A percentile compares a stretch with the other conserved stretches of the same genome.
Evolutionary conservation across 805 yeast species (phyloP).

Genomic region (Metschnikowia proteae): DNA sequence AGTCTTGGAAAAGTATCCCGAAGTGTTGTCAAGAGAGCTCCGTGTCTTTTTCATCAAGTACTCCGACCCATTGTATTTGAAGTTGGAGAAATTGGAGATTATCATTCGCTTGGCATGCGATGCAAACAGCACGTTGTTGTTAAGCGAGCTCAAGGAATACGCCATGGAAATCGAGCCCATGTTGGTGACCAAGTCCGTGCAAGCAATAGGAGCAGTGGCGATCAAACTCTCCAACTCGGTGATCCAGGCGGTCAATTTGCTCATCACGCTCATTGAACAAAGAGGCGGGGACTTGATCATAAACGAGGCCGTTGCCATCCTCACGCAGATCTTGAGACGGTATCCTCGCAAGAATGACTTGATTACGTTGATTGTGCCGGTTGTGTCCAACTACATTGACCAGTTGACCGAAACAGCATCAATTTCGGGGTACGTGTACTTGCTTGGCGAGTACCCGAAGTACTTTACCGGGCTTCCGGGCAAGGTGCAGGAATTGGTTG

Average conservation of each 20-base stretch:
- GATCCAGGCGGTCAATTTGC: conserved; percentile 55
- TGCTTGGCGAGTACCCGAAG: conserved; percentile 66
- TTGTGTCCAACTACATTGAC: conserved; percentile 47
- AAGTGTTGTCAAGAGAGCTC: conserved; percentile 68
- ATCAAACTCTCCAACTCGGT: conserved; percentile 54
- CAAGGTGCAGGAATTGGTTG: conserved; percentile 45
- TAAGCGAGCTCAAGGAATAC: conserved; percentile 74
- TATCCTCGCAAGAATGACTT: conserved; percentile 52
- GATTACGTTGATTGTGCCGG: conserved; percentile 51
- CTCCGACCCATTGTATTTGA: conserved; percentile 76
- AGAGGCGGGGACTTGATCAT: conserved; percentile 58
- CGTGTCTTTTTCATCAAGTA: conserved; percentile 88
- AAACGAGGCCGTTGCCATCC: conserved; percentile 58
- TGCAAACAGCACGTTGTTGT: conserved; percentile 51
- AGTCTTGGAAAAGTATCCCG: conserved; percentile 84
- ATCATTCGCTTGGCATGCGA: conserved; percentile 66
- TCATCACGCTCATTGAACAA: conserved; percentile 56
- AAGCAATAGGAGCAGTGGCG: conserved; percentile 69
- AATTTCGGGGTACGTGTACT: conserved; percentile 61
- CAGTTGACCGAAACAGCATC: conserved; percentile 49
- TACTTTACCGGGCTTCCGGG: conserved; percentile 52
- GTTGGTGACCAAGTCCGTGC: conserved; percentile 62
- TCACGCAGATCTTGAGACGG: conserved; percentile 64
- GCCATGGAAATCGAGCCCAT: conserved; percentile 83
- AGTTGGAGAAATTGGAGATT: conserved; percentile 72